phyloP scores from a whole-genome alignment of 139 green algal genomes.

The Diplosphaera chodatii region DNA sequence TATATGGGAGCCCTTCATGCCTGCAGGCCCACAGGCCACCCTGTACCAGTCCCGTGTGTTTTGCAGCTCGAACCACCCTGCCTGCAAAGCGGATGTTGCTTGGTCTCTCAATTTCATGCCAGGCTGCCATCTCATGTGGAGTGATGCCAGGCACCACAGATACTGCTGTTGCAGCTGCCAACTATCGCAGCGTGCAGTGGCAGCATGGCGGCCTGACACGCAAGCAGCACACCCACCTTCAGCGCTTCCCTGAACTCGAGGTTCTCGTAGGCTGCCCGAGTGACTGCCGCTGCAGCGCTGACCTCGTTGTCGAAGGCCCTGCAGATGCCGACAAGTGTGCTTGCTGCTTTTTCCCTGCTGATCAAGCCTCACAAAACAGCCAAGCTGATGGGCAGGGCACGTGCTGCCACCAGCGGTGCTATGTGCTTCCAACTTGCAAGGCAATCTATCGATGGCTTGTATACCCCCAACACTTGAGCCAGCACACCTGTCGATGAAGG shows the following conservation, averaged over 20 bases:
- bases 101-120: no score
- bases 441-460: no score
- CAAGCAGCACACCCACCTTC: slow-evolving; percentile 68
- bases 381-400: no score
- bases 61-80: slow-evolving; percentile 71
- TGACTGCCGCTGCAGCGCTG: slow-evolving; percentile 58
- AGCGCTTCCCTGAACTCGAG: slow-evolving; percentile 95
- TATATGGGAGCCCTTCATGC: slow-evolving; percentile 75
- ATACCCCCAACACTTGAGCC: no score
- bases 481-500: slow-evolving; percentile 69
- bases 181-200: neutral
- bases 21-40: slow-evolving; percentile 59
- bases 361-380: no score
- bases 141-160: no score
- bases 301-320: slow-evolving; percentile 92
- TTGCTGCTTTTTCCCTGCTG: neutral
- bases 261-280: slow-evolving; percentile 54
- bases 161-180: no score
- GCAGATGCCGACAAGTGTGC: neutral
- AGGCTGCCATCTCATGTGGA: no score
- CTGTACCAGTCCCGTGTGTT: slow-evolving; percentile 88
- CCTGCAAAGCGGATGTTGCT: neutral
- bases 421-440: no score
- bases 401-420: no score
- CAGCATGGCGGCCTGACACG: no score